phyloP scores from a whole-genome alignment of 768 basidiomycete species.

The Tylopilus felleus region DNA sequence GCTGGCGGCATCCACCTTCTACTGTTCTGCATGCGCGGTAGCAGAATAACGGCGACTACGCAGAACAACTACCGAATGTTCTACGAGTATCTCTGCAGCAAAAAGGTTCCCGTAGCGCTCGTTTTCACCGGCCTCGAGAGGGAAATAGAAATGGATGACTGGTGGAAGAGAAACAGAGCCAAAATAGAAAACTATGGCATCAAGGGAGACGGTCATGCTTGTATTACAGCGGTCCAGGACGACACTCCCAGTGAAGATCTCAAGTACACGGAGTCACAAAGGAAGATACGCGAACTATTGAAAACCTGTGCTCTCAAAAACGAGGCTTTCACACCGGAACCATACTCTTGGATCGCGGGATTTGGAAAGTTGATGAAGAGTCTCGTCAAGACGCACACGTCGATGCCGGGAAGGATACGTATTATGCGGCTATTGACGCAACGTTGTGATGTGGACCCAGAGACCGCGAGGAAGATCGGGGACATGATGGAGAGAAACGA shows the following conservation, averaged over 20 bases:
- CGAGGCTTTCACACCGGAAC: conserved; percentile 13
- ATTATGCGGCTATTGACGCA: conserved; percentile 16
- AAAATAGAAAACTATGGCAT: conserved; percentile 24
- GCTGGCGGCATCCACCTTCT: conserved; percentile 41
- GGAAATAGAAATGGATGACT: conserved; percentile 30
- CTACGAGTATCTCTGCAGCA: conserved; percentile 37
- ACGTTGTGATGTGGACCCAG: conserved; percentile 27
- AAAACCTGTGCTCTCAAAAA: conserved; percentile 12
- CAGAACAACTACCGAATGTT: conserved; percentile 41
- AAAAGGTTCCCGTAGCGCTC: conserved; percentile 37
- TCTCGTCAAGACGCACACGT: conserved; percentile 13
- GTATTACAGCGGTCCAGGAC: conserved; percentile 28
- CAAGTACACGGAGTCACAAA: conserved; percentile 24
- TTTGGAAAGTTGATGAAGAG: conserved; percentile 9
- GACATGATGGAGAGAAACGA: conserved; percentile 21
- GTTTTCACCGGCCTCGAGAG: conserved; percentile 41
- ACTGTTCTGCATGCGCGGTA: conserved; percentile 40
- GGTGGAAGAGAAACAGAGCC: conserved; percentile 31
- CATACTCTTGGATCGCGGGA: conserved; percentile 16
- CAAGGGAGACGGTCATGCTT: conserved; percentile 28
- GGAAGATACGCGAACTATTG: conserved; percentile 21
- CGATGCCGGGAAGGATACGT: conserved; percentile 14
- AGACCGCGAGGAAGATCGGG: conserved; percentile 23
- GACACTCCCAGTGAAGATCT: conserved; percentile 14
- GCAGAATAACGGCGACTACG: conserved; percentile 34